phyloP scores from a whole-genome alignment of 805 yeast species.

The Metschnikowia colocasiae region DNA sequence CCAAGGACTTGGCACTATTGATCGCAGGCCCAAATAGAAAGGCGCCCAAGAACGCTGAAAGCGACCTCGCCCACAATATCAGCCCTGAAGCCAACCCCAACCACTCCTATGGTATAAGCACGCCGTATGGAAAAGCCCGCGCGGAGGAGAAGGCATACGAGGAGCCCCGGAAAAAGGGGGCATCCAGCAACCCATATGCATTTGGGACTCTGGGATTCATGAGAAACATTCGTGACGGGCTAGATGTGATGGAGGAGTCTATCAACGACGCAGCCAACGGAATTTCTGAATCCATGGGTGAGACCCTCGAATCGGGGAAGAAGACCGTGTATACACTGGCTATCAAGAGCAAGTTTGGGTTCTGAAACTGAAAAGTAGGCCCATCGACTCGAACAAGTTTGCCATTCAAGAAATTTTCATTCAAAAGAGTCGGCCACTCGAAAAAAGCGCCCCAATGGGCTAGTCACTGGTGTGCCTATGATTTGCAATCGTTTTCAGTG shows the following conservation, averaged over 20 bases:
- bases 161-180: slow-evolving; percentile 44
- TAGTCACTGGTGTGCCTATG: background rate
- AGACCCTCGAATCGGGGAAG: slow-evolving; percentile 47
- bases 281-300: slow-evolving; percentile 52
- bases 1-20: slow-evolving; percentile 58
- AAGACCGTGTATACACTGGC: slow-evolving; percentile 50
- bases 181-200: slow-evolving; percentile 29
- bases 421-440: too few species aligned
- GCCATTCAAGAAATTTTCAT: too few species aligned
- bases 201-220: slow-evolving; percentile 36
- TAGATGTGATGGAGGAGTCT: slow-evolving; percentile 51
- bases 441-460: too few species aligned
- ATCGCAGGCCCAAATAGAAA: slow-evolving; percentile 77
- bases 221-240: slow-evolving; percentile 48
- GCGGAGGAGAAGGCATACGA: slow-evolving; percentile 30
- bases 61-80: slow-evolving; percentile 46
- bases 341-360: slow-evolving; percentile 51
- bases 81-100: slow-evolving; percentile 43
- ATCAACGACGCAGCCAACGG: slow-evolving; percentile 56
- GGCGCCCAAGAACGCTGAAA: slow-evolving; percentile 55
- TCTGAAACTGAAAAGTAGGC: slow-evolving; percentile 27
- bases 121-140: slow-evolving; percentile 10
- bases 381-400: too few species aligned
- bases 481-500: slow-evolving; percentile 3
- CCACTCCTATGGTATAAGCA: slow-evolving; percentile 28